A percentile compares a stretch with the other conserved stretches of the same genome.
Conservation (phyloP, 2,329 filamentous ascomycete genomes). For the Fusarium decemcellulare region DNA sequence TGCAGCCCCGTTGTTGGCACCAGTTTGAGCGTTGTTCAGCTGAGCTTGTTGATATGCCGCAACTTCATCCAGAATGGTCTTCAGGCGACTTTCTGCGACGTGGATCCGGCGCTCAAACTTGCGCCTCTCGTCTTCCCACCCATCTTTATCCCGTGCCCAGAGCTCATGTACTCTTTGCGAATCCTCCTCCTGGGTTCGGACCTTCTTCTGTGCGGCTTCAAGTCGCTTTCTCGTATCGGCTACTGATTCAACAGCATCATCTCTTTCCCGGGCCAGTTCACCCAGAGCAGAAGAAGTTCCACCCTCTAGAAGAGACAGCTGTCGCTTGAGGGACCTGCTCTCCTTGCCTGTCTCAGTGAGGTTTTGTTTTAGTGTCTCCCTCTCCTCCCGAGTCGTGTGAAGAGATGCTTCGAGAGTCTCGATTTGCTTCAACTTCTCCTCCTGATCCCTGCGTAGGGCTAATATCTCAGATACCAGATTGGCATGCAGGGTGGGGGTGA, state of each 20-base stretch:
- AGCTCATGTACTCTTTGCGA: slow-evolving; percentile 81
- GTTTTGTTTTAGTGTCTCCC: slow-evolving; percentile 76
- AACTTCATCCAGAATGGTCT: slow-evolving; percentile 88
- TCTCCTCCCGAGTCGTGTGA: slow-evolving; percentile 79
- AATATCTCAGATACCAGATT: slow-evolving; percentile 96
- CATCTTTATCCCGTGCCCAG: slow-evolving; percentile 87
- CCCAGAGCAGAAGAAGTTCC: slow-evolving; percentile 89
- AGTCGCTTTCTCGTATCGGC: slow-evolving; percentile 83
- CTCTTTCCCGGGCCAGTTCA: slow-evolving; percentile 87
- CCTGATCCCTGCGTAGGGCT: slow-evolving; percentile 86
- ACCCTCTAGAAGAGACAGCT: slow-evolving; percentile 88
- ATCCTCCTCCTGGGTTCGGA: slow-evolving; percentile 86
- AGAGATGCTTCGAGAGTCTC: slow-evolving; percentile 85
- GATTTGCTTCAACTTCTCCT: slow-evolving; percentile 89
- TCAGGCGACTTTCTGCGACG: slow-evolving; percentile 89
- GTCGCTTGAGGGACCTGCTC: slow-evolving; percentile 83
- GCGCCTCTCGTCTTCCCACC: slow-evolving; percentile 87
- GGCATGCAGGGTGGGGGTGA: slow-evolving; percentile 95
- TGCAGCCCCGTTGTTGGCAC: slow-evolving; percentile 40
- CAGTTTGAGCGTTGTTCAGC: slow-evolving; percentile 55
- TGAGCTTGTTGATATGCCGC: slow-evolving; percentile 75
- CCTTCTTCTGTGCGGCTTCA: slow-evolving; percentile 82
- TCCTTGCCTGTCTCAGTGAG: slow-evolving; percentile 80
- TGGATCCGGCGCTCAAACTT: slow-evolving; percentile 88
- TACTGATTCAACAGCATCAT: slow-evolving; percentile 82